phyloP scores from a whole-genome alignment of 805 yeast genomes.

The Kuraishia cidri region DNA sequence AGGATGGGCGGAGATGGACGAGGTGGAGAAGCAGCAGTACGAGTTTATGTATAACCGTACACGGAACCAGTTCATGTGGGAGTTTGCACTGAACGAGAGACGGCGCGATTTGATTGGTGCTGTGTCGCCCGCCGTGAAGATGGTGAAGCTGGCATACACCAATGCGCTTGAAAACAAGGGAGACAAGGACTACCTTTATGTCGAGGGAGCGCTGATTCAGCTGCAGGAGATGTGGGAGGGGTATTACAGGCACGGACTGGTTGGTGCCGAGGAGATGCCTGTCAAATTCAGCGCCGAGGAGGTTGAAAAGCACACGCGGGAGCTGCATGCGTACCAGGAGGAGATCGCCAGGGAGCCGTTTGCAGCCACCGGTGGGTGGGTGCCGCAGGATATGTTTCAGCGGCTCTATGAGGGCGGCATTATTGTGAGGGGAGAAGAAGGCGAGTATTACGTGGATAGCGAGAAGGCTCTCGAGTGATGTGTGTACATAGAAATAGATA shows the following conservation, averaged over 20 bases:
- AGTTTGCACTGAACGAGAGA: slow-evolving; percentile 56
- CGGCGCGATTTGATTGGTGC: slow-evolving; percentile 66
- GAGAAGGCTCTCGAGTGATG: too few species aligned
- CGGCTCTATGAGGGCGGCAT: slow-evolving; percentile 60
- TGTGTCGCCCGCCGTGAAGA: slow-evolving; percentile 75
- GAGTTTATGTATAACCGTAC: slow-evolving; percentile 84
- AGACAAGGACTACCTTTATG: slow-evolving; percentile 50
- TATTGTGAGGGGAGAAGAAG: slow-evolving; percentile 47
- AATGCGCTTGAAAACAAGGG: slow-evolving; percentile 51
- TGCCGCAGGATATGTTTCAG: slow-evolving; percentile 89
- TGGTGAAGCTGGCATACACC: slow-evolving; percentile 54
- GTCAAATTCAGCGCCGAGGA: slow-evolving; percentile 47
- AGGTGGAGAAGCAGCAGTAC: slow-evolving; percentile 69
- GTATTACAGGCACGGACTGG: slow-evolving; percentile 48
- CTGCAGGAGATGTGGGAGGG: slow-evolving; percentile 63
- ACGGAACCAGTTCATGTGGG: slow-evolving; percentile 88
- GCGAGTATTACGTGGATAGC: slow-evolving; percentile 32
- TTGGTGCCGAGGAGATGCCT: slow-evolving; percentile 47
- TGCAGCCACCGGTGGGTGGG: slow-evolving; percentile 90
- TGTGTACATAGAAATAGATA: too few species aligned
- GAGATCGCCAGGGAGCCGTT: slow-evolving; percentile 68
- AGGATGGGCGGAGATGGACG: slow-evolving; percentile 56
- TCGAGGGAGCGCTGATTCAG: slow-evolving; percentile 61
- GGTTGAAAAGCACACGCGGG: slow-evolving; percentile 42
- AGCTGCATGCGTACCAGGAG: slow-evolving; percentile 59